Evolutionary conservation across 2,329 filamentous ascomycete species (phyloP), one percentile per base, ranked within the genome.

Genomic region (Pseudogymnoascus sp.): DNA sequence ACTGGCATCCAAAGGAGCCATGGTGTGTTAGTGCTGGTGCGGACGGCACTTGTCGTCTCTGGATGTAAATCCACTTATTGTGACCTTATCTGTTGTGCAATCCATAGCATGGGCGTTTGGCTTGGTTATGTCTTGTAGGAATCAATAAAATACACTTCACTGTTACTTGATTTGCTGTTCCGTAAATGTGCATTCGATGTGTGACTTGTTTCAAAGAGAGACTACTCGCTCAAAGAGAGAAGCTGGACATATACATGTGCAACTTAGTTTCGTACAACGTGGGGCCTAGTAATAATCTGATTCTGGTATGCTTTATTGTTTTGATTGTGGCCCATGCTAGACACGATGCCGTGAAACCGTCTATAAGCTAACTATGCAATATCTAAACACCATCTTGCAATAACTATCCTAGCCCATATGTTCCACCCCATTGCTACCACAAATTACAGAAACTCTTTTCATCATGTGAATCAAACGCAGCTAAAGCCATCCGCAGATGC

Each of bases 1-100:
- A 96, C 72, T 99, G 96, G 96, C 95, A 99, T 79, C 91, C 92
- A 5, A 85, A 84, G 67, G 91, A 98, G 76, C 91, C 93, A 2
- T 98, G 95, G 95, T 89, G 90, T 76, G 88, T 96, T 61, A 96
- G 90, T 79, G 93, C 93, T 56, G 95, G 95, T 69, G 93, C 93
- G 1, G 95, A 99, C 79, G 93, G 93, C 43, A 96, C 90, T 12
- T 90, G 91, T 77, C 87, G 93, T 71, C 77, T 99, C 74, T 99
- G 93, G 93, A 90, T 87, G 74, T 89, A 60, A 60, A 40, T 60
- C 38, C 38, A 22, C 6, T 60, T 26, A 26, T 41, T 41, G 59
- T 60, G 33, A 40, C 24, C 38, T 26, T 38, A 60, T 60, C 35
- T 60, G 38, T 60, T 38, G 38, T 41, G 38, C 38, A 60, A 60